phyloP scores from a whole-genome alignment of 208 protist genomes.

The Porcisia hertigi region DNA sequence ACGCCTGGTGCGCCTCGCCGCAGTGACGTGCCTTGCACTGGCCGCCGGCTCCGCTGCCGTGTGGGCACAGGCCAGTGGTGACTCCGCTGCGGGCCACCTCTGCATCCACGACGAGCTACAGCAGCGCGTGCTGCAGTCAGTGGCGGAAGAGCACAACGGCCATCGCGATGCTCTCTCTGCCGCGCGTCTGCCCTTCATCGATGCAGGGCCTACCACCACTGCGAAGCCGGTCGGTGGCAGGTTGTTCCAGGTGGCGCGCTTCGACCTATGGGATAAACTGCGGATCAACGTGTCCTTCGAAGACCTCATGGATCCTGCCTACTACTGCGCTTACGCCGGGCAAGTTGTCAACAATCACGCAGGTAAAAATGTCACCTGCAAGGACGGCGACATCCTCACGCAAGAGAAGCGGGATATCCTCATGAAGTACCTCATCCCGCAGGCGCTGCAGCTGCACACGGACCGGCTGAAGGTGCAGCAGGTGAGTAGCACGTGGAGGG shows the following conservation, averaged over 20 bases:
- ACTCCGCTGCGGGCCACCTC: background rate
- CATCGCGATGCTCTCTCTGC: background rate
- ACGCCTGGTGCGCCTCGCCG: no score
- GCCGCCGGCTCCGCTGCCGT: background rate
- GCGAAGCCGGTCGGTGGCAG: background rate
- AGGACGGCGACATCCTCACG: no score
- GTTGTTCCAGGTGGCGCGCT: conserved; percentile 12
- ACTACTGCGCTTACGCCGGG: conserved; percentile 44
- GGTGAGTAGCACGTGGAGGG: no score
- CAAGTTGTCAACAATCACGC: no score
- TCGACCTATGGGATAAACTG: no score
- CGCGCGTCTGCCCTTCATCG: conserved; percentile 9
- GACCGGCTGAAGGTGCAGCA: no score
- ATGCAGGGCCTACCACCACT: background rate
- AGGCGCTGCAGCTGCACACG: no score
- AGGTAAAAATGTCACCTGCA: no score
- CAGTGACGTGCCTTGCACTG: no score
- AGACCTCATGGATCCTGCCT: conserved; percentile 34
- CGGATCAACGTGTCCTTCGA: conserved; percentile 38
- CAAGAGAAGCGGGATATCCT: no score
- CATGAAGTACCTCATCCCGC: no score
- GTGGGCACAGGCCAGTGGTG: conserved; percentile 4
- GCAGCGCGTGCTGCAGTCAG: conserved; percentile 22
- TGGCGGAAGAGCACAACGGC: background rate
- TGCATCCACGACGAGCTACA: conserved; percentile 26